A percentile compares a stretch with the other conserved stretches of the same genome.
Evolutionary conservation across 2,329 filamentous ascomycete genomes (phyloP).

Genomic region (Neophaeococcomyces aloes): DNA sequence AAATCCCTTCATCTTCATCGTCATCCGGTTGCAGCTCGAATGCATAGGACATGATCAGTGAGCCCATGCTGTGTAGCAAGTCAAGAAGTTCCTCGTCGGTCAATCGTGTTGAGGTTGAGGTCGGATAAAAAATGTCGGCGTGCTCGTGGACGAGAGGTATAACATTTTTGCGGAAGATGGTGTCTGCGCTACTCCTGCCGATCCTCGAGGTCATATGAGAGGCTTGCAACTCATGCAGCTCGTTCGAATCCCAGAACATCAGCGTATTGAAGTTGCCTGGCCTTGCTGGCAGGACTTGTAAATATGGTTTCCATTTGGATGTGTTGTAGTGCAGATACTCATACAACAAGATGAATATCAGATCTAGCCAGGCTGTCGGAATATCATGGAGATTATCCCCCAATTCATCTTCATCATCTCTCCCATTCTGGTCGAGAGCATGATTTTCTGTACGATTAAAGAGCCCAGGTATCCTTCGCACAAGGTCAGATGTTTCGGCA

Average conservation of each 20-base stretch:
- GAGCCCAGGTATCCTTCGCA: conserved; percentile 45
- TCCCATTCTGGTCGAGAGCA: not conserved
- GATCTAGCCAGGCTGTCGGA: conserved; percentile 38
- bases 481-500: conserved; percentile 59
- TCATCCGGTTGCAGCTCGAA: conserved; percentile 56
- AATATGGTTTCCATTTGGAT: conserved; percentile 69
- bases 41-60: conserved; percentile 83
- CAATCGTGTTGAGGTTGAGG: conserved; percentile 23
- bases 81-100: conserved; percentile 38
- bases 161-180: conserved; percentile 57
- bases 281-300: conserved; percentile 56
- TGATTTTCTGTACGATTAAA: conserved; percentile 28
- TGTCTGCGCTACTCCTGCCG: conserved; percentile 53
- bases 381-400: not conserved
- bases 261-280: conserved; percentile 59
- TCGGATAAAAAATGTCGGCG: conserved; percentile 33
- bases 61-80: conserved; percentile 70
- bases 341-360: conserved; percentile 72
- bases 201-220: conserved; percentile 68
- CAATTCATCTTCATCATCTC: not conserved
- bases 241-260: conserved; percentile 73
- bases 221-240: conserved; percentile 63
- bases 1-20: conserved; percentile 10
- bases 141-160: conserved; percentile 41
- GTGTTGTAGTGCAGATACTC: conserved; percentile 50